Percentiles rank a stretch among this genome's conserved stretches.
These are phyloP conservation scores for Asparagopsis taxiformis DNA, from an alignment of 31 red algal species.

Conservation along the genomic window DNA sequence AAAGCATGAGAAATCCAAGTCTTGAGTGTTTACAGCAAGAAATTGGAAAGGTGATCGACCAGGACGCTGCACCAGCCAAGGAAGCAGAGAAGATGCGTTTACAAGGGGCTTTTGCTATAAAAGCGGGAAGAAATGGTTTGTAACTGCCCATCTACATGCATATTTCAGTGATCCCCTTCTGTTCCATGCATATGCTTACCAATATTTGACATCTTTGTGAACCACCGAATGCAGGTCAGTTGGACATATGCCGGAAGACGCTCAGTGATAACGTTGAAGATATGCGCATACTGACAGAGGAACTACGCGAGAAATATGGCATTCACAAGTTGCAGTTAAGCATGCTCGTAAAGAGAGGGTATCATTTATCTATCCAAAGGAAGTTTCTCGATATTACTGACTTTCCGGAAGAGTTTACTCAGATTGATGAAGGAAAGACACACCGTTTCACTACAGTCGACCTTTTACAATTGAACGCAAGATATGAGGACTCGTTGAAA, in stretches of 20 bases:
- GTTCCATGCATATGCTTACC: too few species aligned
- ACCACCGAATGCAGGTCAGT: slow-evolving; percentile 24
- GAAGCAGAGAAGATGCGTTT: slow-evolving; percentile 68
- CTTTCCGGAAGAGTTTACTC: slow-evolving; percentile 52
- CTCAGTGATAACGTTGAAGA: slow-evolving; percentile 79
- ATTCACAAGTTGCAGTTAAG: slow-evolving; percentile 47
- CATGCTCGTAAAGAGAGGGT: slow-evolving; percentile 54
- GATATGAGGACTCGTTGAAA: slow-evolving; percentile 63
- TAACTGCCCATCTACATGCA: not conserved
- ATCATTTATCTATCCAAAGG: slow-evolving; percentile 55
- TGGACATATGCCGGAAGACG: slow-evolving; percentile 78
- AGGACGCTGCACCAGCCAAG: slow-evolving; percentile 27
- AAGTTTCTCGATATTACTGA: slow-evolving; percentile 28
- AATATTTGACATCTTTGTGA: too few species aligned
- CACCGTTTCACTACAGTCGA: slow-evolving; percentile 66
- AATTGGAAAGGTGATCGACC: slow-evolving; percentile 60
- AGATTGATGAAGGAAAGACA: slow-evolving; percentile 44
- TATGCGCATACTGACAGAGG: slow-evolving; percentile 44
- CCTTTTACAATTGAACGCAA: slow-evolving; percentile 71
- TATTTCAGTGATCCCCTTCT: not conserved
- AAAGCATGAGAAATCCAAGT: slow-evolving; percentile 57
- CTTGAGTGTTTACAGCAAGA: slow-evolving; percentile 42
- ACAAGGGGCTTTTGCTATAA: slow-evolving; percentile 80
- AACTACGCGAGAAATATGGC: slow-evolving; percentile 32
- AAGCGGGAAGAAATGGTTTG: slow-evolving; percentile 66